Evolutionary conservation across 345 rosid species (phyloP).

Genomic region (Alliaria petiolata): DNA sequence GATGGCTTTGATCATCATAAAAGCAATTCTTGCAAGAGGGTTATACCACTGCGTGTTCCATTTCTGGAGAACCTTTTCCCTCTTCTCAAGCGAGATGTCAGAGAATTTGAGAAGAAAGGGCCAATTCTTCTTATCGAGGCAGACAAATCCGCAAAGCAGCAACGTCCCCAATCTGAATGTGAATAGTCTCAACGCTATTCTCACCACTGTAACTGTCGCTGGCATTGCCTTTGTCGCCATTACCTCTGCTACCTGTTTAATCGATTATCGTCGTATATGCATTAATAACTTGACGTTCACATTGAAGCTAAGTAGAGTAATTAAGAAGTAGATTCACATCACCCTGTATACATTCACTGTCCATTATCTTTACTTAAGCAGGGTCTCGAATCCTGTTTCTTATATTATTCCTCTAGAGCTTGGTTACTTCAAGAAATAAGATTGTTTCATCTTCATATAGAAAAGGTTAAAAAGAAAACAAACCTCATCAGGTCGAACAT

Average conservation of each 20-base stretch:
- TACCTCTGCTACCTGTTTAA: slow-evolving; percentile 61
- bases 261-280: neutral
- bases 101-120: slow-evolving; percentile 65
- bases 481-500: slow-evolving; percentile 65
- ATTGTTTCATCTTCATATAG: neutral
- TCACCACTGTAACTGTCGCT: slow-evolving; percentile 37
- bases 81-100: slow-evolving; percentile 53
- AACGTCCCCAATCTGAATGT: slow-evolving; percentile 67
- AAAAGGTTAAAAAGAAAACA: neutral
- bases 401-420: neutral
- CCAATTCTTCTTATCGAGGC: slow-evolving; percentile 48
- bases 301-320: neutral
- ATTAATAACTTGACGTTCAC: neutral
- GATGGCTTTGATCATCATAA: slow-evolving; percentile 50
- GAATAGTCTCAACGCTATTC: slow-evolving; percentile 43
- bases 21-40: slow-evolving; percentile 50
- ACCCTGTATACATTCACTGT: neutral
- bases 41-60: slow-evolving; percentile 48
- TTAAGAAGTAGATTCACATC: neutral
- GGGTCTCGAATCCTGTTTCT: neutral
- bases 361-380: neutral
- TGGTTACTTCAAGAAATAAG: neutral
- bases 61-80: slow-evolving; percentile 48
- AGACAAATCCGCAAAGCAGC: slow-evolving; percentile 57
- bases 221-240: slow-evolving; percentile 44